Percentiles rank a stretch among this genome's conserved stretches.
Conservation (phyloP, 176 grass and related monocot genomes). For the Carex scoparia region DNA sequence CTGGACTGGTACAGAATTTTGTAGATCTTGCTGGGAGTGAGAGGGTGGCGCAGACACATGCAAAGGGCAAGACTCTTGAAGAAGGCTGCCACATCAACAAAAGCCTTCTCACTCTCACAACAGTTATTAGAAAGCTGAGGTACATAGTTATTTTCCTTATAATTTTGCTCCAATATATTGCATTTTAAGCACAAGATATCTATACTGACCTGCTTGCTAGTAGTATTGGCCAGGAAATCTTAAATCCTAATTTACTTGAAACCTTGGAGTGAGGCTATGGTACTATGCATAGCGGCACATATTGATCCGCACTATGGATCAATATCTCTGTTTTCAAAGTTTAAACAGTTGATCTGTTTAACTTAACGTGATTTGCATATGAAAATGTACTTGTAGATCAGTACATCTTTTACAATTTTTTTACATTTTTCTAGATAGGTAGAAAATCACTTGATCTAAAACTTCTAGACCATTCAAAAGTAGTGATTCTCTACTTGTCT, state of each 20-base stretch:
- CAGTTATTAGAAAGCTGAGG: conserved; percentile 98
- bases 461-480: too few species aligned
- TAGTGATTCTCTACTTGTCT: too few species aligned
- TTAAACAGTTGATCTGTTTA: too few species aligned
- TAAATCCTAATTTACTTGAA: background rate
- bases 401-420: too few species aligned
- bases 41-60: conserved; percentile 84
- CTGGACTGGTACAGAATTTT: conserved; percentile 60
- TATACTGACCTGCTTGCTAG: background rate
- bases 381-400: too few species aligned
- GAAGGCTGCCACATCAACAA: conserved; percentile 97
- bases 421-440: too few species aligned
- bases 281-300: too few species aligned
- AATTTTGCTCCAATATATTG: background rate
- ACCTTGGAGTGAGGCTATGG: background rate
- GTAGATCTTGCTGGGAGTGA: conserved; percentile 99
- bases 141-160: conserved; percentile 6
- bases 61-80: conserved; percentile 78
- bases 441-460: too few species aligned
- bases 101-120: conserved; percentile 82
- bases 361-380: too few species aligned
- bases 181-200: background rate
- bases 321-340: too few species aligned
- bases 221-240: background rate
- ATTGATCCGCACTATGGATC: too few species aligned